Base-by-base conservation (phyloP, 352 stramenopile genomes). In the Pythium brassicae region DNA sequence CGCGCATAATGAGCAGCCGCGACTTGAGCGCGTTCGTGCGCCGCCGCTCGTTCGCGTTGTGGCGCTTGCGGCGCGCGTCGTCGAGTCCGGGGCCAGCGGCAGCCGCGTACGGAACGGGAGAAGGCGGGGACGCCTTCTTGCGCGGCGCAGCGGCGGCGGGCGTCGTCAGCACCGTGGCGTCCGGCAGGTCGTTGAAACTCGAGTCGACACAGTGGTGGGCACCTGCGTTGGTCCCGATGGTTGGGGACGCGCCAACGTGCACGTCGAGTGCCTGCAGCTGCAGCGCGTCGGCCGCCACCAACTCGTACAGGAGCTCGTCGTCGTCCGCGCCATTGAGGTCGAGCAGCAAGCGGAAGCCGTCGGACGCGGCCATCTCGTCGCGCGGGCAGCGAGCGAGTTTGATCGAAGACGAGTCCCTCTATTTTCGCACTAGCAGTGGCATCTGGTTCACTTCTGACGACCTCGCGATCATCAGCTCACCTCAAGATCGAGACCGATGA, bases 1-100 rank as follows among this genome's bases (percentile, higher is more conserved):
- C 68, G 27, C 75, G 69, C 66, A 82, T 82, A 32, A 57, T 45
- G 43, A 74, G 12, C 32, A 82, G 73, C 20, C 72, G 74, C 42
- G 66, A 74, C 67, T 76, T 81, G 29, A 82, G 58, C 42, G 74
- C 74, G 37, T 82, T 79, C 19, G 71, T 84, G 55, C 79, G 79
- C 29, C 65, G 62, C 12, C 79, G 68, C 50, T 89, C 79, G 42
- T 83, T 87, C 23, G 69, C 68, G 45, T 89, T 89, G 62, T 84
- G 79, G 6, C 74, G 66, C 55, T 70, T 67, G 26, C 73, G 68
- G 0, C 79, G 74, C 53, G 83, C 65, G 34, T 72, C 71, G 8
- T 74, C 64, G 9, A 58, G 68, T 17, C 37, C 44, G 8, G 29
- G 12, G 10, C 19, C 15, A n/a, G 53, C 32, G 29, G 3, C 22